Evolutionary conservation across 768 basidiomycete species (phyloP), one percentile per base, ranked within the genome.

Genomic region (Dioszegia crocea): DNA sequence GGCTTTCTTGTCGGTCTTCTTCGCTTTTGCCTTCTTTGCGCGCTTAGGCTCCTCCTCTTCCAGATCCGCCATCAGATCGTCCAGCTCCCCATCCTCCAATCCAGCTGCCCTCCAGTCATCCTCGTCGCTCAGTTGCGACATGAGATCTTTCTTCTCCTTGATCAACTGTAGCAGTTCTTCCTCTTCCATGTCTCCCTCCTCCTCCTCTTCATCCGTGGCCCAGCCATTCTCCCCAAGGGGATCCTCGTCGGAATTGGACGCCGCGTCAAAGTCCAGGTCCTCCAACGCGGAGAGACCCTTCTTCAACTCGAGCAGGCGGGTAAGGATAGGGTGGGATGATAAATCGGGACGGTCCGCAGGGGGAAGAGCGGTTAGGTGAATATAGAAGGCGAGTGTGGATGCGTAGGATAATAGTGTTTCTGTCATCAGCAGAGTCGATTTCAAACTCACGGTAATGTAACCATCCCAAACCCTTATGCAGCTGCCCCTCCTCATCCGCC

Each of bases 331-430:
- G 71, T 71, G 77, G 86, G 87, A 16, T 80, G 77, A 70, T 83
- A 84, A 56, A 83, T 82, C 73, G 40, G 70, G 59, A 84, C 82
- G 10, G 84, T 87, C 33, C 6, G 83, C 80, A 1, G 71, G 85
- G 85, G 77, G 87, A 83, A 60, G 83, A 3, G 65, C 61, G 17
- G 88, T 84, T n/a, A 98, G 81, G 75, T 92, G 85, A 39, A 98
- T 80, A 78, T 94, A 97, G 79, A 92, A 97, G 0, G 92, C 88
- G 44, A 98, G 85, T 1, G 85, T 86, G 0, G 91, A 89, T 19
- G 89, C 82, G 71, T 98, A 98, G 9, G 92, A 90, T 36, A 96
- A 79, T 1, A 94, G 80, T 0, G 91, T 83, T 81, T 98, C 93
- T 97, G 75, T 30, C 31, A n/a, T 29, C 27, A 48, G 47, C 26